These are phyloP conservation scores for Nemania abortiva DNA, from an alignment of 2,329 filamentous ascomycete species.

Conservation along the genomic window DNA sequence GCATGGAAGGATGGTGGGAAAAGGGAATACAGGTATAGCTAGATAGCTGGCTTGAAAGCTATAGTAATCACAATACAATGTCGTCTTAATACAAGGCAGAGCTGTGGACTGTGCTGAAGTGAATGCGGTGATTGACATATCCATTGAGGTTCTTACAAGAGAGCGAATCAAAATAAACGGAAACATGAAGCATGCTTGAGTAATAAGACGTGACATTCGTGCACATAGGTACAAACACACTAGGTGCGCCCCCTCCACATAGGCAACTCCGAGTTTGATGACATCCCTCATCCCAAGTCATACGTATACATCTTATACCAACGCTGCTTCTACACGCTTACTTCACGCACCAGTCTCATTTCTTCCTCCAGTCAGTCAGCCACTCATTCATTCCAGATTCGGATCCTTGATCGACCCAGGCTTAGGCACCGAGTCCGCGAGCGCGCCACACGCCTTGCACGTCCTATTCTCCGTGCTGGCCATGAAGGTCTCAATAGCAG, in stretches of 20 bases:
- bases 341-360: neutral
- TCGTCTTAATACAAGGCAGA: neutral
- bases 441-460: constrained; percentile 79
- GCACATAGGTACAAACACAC: too few species aligned
- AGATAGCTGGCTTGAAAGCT: constrained; percentile 14
- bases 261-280: neutral
- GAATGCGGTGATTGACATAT: neutral
- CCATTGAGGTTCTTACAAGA: too few species aligned
- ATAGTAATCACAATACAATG: constrained; percentile 8
- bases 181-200: too few species aligned
- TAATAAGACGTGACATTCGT: too few species aligned
- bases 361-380: neutral
- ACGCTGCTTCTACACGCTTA: neutral
- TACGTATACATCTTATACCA: neutral
- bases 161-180: too few species aligned
- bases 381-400: constrained; percentile 57
- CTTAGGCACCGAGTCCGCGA: constrained; percentile 78
- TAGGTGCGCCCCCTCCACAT: too few species aligned
- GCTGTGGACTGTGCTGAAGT: neutral
- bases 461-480: constrained; percentile 72
- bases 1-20: constrained; percentile 26
- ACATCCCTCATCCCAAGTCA: neutral
- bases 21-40: constrained; percentile 14
- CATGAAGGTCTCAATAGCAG: constrained; percentile 85
- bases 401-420: constrained; percentile 70